Evolutionary conservation across 257 asterid species (phyloP).

Genomic region (Dorcoceras hygrometricum): DNA sequence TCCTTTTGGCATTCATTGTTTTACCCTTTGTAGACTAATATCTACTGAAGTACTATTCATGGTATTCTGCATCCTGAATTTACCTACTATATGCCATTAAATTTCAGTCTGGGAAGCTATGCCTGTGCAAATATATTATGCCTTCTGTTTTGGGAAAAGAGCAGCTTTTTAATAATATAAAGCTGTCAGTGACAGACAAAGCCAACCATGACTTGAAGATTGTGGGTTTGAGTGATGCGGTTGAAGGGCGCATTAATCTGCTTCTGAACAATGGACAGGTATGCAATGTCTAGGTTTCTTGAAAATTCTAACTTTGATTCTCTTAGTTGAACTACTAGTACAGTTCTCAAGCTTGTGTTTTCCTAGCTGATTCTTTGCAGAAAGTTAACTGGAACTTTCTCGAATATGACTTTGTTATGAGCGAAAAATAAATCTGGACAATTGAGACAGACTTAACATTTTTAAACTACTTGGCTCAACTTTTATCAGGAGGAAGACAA

Average conservation of each 20-base stretch:
- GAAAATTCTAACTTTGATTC: constrained; percentile 7
- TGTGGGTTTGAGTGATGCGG: constrained; percentile 77
- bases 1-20: not conserved
- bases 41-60: constrained; percentile 12
- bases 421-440: constrained; percentile 1
- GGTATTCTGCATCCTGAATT: constrained; percentile 23
- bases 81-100: constrained; percentile 16
- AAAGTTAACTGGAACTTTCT: not conserved
- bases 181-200: constrained; percentile 33
- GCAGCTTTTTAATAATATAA: constrained; percentile 30
- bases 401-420: not conserved
- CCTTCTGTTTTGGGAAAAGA: constrained; percentile 47
- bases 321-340: constrained; percentile 1
- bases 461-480: constrained; percentile 9
- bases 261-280: constrained; percentile 71
- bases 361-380: not conserved
- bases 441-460: not conserved
- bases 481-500: constrained; percentile 15
- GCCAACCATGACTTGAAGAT: constrained; percentile 42
- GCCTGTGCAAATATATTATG: constrained; percentile 73
- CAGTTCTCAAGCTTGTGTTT: constrained; percentile 8
- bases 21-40: constrained; percentile 15
- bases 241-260: constrained; percentile 73
- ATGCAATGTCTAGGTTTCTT: constrained; percentile 20
- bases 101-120: constrained; percentile 81